Evolutionary conservation across 1,284 basidiomycete species (phyloP).

Genomic region (Cystobasidium sp.): DNA sequence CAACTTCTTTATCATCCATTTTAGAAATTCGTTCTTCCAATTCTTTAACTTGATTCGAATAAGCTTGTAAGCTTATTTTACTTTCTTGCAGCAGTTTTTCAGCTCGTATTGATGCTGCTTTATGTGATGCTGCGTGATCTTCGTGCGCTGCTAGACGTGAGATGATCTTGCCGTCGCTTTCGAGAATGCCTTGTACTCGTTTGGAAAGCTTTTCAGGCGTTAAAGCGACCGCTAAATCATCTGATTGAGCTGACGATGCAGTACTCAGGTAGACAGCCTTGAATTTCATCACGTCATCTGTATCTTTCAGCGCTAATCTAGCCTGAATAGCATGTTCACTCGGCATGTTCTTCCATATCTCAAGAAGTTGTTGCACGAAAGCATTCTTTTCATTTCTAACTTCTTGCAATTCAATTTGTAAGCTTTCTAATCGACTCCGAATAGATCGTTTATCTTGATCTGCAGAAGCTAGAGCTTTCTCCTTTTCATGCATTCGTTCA

Average conservation of each 20-base stretch:
- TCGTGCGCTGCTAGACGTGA: slow-evolving; percentile 43
- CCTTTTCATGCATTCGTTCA: slow-evolving; percentile 28
- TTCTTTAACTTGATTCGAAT: slow-evolving; percentile 48
- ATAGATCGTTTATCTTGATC: slow-evolving; percentile 29
- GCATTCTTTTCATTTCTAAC: slow-evolving; percentile 9
- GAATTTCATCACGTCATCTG: slow-evolving; percentile 44
- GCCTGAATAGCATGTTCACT: slow-evolving; percentile 26
- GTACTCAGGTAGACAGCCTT: slow-evolving; percentile 45
- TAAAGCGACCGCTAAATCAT: slow-evolving; percentile 29
- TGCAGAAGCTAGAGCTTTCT: not conserved
- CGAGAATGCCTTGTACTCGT: slow-evolving; percentile 39
- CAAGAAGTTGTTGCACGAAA: slow-evolving; percentile 22
- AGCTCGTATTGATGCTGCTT: slow-evolving; percentile 29
- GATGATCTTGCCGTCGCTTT: slow-evolving; percentile 41
- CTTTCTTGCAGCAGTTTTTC: slow-evolving; percentile 37
- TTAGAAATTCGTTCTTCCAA: slow-evolving; percentile 48
- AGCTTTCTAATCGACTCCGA: slow-evolving; percentile 6
- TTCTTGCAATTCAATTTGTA: slow-evolving; percentile 41
- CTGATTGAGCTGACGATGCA: slow-evolving; percentile 11
- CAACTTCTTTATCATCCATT: slow-evolving; percentile 47
- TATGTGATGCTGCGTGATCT: slow-evolving; percentile 33
- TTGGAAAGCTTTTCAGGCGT: slow-evolving; percentile 42
- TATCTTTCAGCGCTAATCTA: slow-evolving; percentile 41
- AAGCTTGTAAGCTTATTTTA: slow-evolving; percentile 21
- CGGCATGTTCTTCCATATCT: slow-evolving; percentile 4